phyloP scores from a whole-genome alignment of 768 basidiomycete species.

The Neoboletus magnificus region DNA sequence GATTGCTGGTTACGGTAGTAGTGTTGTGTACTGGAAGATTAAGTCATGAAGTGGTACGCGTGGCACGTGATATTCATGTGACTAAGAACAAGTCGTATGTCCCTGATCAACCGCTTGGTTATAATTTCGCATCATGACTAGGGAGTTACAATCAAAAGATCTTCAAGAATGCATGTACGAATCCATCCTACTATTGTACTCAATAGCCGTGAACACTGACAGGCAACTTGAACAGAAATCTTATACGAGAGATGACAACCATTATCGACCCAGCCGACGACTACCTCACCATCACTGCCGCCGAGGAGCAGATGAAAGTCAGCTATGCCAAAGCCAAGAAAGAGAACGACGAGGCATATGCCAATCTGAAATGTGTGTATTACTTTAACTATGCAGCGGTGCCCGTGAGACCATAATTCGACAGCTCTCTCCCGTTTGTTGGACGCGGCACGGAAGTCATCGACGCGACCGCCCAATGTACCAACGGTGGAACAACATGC shows the following conservation, averaged over 20 bases:
- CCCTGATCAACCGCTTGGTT: neutral
- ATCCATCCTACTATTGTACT: neutral
- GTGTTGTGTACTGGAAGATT: slow-evolving; percentile 70
- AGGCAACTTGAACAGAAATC: slow-evolving; percentile 43
- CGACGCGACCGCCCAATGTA: slow-evolving; percentile 66
- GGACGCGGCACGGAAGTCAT: slow-evolving; percentile 69
- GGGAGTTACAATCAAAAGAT: slow-evolving; percentile 32
- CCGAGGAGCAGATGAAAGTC: slow-evolving; percentile 64
- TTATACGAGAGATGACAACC: slow-evolving; percentile 64
- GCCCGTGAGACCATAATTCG: neutral
- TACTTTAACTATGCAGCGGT: neutral
- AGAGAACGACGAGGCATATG: slow-evolving; percentile 65
- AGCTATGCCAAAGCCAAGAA: slow-evolving; percentile 58
- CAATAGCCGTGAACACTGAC: neutral
- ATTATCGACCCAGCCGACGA: slow-evolving; percentile 81
- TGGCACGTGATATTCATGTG: slow-evolving; percentile 21
- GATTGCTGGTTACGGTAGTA: slow-evolving; percentile 60
- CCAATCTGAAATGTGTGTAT: slow-evolving; percentile 57
- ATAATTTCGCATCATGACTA: slow-evolving; percentile 24
- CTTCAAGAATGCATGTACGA: slow-evolving; percentile 36
- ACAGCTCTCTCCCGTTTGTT: slow-evolving; percentile 61
- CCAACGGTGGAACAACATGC: slow-evolving; percentile 63
- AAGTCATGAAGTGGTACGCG: too few species aligned
- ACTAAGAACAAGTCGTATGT: neutral
- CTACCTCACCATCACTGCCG: slow-evolving; percentile 68